Evolutionary conservation across 208 protist species (phyloP).

Genomic region (Trypanosoma conorhini): DNA sequence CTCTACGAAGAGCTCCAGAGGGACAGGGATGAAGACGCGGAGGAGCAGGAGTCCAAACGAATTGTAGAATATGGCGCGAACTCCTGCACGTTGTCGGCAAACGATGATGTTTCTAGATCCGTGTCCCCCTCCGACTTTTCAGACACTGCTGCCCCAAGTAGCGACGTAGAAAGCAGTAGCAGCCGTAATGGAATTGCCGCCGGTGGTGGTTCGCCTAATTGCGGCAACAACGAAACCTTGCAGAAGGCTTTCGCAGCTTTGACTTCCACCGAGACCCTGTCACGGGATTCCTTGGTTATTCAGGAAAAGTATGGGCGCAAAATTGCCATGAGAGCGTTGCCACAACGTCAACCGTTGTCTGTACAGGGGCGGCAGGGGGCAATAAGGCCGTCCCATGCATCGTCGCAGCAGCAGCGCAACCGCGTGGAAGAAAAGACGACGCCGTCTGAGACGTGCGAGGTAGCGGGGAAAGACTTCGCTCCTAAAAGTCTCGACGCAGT

Average conservation of each 20-base stretch:
- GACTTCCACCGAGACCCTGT: background rate
- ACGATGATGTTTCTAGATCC: background rate
- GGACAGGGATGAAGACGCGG: background rate
- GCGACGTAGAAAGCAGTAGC: background rate
- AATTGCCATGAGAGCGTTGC: background rate
- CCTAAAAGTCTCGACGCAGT: background rate
- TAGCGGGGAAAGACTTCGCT: background rate
- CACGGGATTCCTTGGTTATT: background rate
- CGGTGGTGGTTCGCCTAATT: background rate
- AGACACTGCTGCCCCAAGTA: background rate
- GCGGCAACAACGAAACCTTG: background rate
- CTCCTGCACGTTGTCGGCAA: background rate
- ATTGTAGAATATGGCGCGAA: background rate
- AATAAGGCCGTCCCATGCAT: background rate
- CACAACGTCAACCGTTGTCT: constrained; percentile 1
- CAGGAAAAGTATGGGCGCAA: constrained; percentile 7
- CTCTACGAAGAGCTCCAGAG: constrained; percentile 13
- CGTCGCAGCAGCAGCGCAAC: background rate
- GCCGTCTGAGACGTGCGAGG: background rate
- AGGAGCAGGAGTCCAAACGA: background rate
- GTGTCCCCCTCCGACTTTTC: background rate
- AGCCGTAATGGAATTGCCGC: background rate
- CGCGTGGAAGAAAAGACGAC: background rate
- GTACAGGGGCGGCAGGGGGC: background rate
- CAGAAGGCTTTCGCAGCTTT: background rate